Conservation (phyloP, 352 stramenopile genomes). For the Phytophthora idaei region DNA sequence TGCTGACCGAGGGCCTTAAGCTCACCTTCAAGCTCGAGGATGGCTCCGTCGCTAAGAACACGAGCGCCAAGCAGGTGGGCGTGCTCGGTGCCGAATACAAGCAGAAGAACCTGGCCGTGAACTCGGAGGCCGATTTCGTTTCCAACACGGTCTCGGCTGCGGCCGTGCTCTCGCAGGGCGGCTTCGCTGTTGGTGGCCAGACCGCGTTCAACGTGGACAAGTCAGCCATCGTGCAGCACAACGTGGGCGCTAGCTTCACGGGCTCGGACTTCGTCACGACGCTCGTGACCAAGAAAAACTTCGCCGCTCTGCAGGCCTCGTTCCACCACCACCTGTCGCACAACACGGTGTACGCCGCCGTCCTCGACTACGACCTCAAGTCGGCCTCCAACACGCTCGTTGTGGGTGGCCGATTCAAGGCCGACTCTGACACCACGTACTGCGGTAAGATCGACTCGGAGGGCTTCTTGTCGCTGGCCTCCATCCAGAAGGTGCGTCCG, state of each 20-base stretch:
- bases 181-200: conserved; percentile 72
- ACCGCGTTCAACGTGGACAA: conserved; percentile 84
- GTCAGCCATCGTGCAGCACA: conserved; percentile 79
- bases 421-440: conserved; percentile 78
- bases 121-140: conserved; percentile 79
- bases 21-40: conserved; percentile 87
- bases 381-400: conserved; percentile 80
- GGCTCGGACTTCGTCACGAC: conserved; percentile 72
- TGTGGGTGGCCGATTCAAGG: conserved; percentile 80
- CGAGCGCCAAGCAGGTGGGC: conserved; percentile 69
- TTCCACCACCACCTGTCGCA: conserved; percentile 86
- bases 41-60: conserved; percentile 78
- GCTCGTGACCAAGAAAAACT: conserved; percentile 86
- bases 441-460: conserved; percentile 86
- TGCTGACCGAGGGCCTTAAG: conserved; percentile 77
- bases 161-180: conserved; percentile 60
- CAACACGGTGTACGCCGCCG: conserved; percentile 77
- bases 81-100: conserved; percentile 85
- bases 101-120: conserved; percentile 72
- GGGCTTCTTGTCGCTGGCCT: conserved; percentile 75
- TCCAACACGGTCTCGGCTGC: conserved; percentile 69
- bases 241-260: conserved; percentile 74
- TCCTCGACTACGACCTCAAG: conserved; percentile 87
- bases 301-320: conserved; percentile 71
- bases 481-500: conserved; percentile 80